Evolutionary conservation across 257 asterid species (phyloP), one percentile per base, ranked within the genome.

Genomic region (Oldenlandia corymbosa): DNA sequence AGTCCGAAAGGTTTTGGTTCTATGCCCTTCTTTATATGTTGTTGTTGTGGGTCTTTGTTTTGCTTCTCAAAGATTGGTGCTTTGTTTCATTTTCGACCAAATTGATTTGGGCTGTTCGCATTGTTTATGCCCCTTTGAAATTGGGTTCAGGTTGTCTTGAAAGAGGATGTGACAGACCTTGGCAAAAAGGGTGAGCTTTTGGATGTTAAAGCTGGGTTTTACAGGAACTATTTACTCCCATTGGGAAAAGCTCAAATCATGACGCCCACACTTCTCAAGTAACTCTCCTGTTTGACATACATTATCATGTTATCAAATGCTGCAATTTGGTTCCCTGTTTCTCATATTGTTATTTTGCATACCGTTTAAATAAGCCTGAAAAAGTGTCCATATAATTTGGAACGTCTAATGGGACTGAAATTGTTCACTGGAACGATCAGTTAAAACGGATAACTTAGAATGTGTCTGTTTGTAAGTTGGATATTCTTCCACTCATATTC

Each of bases 141-240:
- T 32, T 67, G 65, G 43, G 52, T 70, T 67, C 67, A 87, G 99
- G 76, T 92, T 76, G 87, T 87, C 80, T 64, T 92, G 90, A 87
- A 87, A 80, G 97, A 92, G 75, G 95, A 92, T 76, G 92, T 92
- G 67, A 11, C 76, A 18, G 70, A 76, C 14, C 75, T 93, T 85
- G 97, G 99, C 64, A 84, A 85, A 76, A 87, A 90, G 66, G 99
- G 99, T 26, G 84, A 90, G 75, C 83, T 93, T 58, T 28, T 80
- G 78, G 91, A 84, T 49, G 97, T 93, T 72, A 93, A 74, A 79
- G 95, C 99, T 74, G 99, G 97, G 41, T 93, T 62, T 76, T 79
- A 66, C 42, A 83, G 99, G 80, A 93, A 93, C 68, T 93, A 69
- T 72, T 73, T 93, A 78, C 73, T 70, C 39, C 97, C 95, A 1